Base-by-base conservation (phyloP, 495 filamentous ascomycete species). In the Xylaria nigripes region DNA sequence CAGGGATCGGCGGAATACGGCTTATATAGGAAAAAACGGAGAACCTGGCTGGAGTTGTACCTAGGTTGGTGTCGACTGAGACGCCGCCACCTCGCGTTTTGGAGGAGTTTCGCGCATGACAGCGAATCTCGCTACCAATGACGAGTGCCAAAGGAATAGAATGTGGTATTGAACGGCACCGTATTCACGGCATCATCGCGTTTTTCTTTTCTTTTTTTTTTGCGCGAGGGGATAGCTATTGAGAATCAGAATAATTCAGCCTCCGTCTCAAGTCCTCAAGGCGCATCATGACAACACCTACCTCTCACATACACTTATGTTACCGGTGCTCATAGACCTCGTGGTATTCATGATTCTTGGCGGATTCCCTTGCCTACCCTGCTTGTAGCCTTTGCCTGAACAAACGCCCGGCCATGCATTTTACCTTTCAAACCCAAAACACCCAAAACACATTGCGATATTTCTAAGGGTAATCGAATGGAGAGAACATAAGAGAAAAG, bases 371-470 rank as follows among this genome's bases (percentile, higher is more conserved):
- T 12, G 4, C 12, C 18, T 8, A 5, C 32, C 32, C 32, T 2
- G 32, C 6, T 13, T 15, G 10, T 15, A 13, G 27, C 45, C n/a
- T 48, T 54, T 50, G 45, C 45, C 48, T 48, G 15, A 34, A 40
- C 30, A 34, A 53, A 53, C 44, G 42, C 52, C 47, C 36, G 8
- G 49, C 47, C 40, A 38, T 58, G 51, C 49, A 23, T 41, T 50
- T 30, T 40, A 48, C 36, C 34, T 25, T 13, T 30, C 48, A 18
- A 38, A 19, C 45, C 18, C 19, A 21, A 21, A 7, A 3, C n/a
- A n/a, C 2, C 7, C 40, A 19, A 18, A 0, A 18, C 23, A 18
- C 32, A 22, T 48, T 30, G n/a, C 1, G 2, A 10, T 34, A 16
- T 15, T n/a, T 36, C 32, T 13, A 36, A 13, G 6, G 15, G 13